Conservation (phyloP, 2,329 filamentous ascomycete species). For the Curvularia spicifera region DNA sequence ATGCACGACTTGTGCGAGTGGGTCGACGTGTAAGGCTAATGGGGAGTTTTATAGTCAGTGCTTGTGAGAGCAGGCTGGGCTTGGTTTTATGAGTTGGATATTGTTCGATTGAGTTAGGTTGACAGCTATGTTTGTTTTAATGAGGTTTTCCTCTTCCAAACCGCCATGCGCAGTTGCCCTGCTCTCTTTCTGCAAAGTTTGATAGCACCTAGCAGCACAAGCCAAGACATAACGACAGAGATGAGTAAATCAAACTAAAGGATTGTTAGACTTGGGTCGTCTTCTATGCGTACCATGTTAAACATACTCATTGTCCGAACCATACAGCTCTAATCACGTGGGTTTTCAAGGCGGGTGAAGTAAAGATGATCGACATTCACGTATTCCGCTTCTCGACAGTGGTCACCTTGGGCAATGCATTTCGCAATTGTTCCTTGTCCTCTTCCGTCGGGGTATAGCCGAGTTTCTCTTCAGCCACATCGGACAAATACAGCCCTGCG, state of each 20-base stretch:
- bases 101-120: neutral
- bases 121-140: neutral
- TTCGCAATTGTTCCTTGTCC: slow-evolving; percentile 72
- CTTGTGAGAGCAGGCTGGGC: neutral
- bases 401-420: slow-evolving; percentile 66
- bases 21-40: slow-evolving; percentile 28
- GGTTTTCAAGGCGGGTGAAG: neutral
- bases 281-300: neutral
- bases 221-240: no score
- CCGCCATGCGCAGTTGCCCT: neutral
- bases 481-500: slow-evolving; percentile 74
- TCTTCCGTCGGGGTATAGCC: slow-evolving; percentile 75
- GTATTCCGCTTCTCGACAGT: slow-evolving; percentile 31
- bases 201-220: neutral
- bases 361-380: neutral
- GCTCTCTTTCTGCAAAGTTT: neutral
- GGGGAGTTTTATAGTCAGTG: slow-evolving; percentile 41
- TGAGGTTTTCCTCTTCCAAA: neutral
- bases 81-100: neutral
- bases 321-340: neutral
- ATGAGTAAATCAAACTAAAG: neutral
- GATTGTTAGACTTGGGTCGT: neutral
- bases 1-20: slow-evolving; percentile 33
- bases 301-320: neutral
- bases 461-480: slow-evolving; percentile 74